phyloP scores from a whole-genome alignment of 345 rosid genomes.

The Euphorbia peplus region DNA sequence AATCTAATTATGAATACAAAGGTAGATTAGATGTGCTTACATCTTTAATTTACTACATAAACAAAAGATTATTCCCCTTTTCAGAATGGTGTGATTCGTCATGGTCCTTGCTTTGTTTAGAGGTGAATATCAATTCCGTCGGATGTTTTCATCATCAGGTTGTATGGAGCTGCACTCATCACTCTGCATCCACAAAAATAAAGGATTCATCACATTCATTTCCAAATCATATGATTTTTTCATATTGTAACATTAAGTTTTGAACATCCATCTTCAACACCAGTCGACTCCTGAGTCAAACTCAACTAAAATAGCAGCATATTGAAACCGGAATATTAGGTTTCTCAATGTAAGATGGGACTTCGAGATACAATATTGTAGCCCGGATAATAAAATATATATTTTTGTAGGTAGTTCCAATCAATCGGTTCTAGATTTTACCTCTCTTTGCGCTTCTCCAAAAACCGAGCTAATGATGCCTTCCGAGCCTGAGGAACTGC shows the following conservation, averaged over 20 bases:
- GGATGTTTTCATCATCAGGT: conserved; percentile 31
- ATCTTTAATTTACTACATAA: conserved; percentile 16
- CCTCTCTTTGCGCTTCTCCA: conserved; percentile 99
- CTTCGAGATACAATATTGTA: background rate
- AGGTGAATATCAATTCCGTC: conserved; percentile 29
- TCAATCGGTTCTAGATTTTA: conserved; percentile 11
- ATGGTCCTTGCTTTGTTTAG: conserved; percentile 3
- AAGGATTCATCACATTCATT: background rate
- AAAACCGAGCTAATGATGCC: conserved; percentile 92
- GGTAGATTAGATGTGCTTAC: conserved; percentile 11
- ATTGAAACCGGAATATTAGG: background rate
- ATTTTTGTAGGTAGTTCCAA: no score
- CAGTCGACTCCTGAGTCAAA: background rate
- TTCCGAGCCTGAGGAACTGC: conserved; percentile 86
- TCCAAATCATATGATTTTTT: no score
- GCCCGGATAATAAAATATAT: background rate
- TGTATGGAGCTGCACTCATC: conserved; percentile 56
- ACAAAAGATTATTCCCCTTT: conserved; percentile 9
- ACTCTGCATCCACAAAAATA: conserved; percentile 39
- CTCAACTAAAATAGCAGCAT: background rate
- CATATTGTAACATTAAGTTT: no score
- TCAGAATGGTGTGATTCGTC: conserved; percentile 1
- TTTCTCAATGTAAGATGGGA: background rate
- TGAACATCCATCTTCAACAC: background rate
- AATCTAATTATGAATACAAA: conserved; percentile 1